Conservation (phyloP, 148 eudicot genomes). For the Spergularia bocconei region DNA sequence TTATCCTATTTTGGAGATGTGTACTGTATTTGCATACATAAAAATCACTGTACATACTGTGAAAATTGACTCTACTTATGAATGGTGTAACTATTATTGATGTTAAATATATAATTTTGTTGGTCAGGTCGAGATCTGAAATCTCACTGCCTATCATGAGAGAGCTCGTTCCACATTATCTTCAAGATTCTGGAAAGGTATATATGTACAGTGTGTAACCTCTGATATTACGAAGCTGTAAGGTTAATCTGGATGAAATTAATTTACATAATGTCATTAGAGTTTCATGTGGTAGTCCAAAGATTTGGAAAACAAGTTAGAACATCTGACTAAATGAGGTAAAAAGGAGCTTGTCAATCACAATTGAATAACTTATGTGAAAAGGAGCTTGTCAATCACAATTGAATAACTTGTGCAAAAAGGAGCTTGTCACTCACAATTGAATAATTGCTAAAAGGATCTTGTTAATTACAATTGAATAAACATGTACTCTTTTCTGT, state of each 20-base stretch:
- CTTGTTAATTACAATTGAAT: no score
- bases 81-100: neutral
- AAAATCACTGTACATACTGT: neutral
- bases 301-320: no score
- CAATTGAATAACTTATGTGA: no score
- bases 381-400: no score
- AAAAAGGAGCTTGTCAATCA: no score
- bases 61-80: neutral
- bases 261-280: no score
- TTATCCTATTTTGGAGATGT: neutral
- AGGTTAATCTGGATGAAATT: neutral
- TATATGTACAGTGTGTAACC: slow-evolving; percentile 5
- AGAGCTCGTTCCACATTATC: slow-evolving; percentile 97
- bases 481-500: no score
- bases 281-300: no score
- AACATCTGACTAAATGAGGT: no score
- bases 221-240: neutral
- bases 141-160: slow-evolving; percentile 81
- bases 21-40: neutral
- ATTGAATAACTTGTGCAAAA: no score
- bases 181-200: slow-evolving; percentile 95
- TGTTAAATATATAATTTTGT: slow-evolving; percentile 12
- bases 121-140: slow-evolving; percentile 78
- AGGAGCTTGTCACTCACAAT: no score
- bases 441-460: no score